Evolutionary conservation across 2,329 filamentous ascomycete genomes (phyloP).

Genomic region (Coleophoma eucalyptorum): DNA sequence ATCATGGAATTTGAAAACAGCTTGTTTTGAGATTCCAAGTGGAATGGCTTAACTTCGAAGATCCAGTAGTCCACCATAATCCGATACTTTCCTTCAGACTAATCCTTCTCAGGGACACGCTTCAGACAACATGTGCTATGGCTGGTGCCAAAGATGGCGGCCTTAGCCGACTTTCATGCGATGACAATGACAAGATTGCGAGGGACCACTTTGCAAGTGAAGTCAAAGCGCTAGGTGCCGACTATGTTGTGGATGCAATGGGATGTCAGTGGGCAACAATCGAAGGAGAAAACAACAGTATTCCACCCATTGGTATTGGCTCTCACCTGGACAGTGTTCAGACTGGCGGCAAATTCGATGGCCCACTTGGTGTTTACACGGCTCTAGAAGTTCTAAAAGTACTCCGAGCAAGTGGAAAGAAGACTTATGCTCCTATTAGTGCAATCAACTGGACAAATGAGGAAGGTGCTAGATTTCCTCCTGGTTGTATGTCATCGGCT

Average conservation of each 20-base stretch:
- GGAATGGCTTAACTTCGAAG: too few species aligned
- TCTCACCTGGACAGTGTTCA: slow-evolving; percentile 27
- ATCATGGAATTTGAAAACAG: background rate
- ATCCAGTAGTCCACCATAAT: too few species aligned
- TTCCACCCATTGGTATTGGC: slow-evolving; percentile 7
- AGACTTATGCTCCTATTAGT: slow-evolving; percentile 64
- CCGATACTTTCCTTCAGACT: too few species aligned
- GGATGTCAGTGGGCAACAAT: slow-evolving; percentile 5
- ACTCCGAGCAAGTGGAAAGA: slow-evolving; percentile 59
- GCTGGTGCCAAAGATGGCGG: slow-evolving; percentile 6
- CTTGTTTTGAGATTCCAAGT: too few species aligned
- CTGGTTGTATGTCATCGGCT: slow-evolving; percentile 67
- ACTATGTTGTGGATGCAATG: slow-evolving; percentile 4
- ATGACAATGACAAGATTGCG: slow-evolving; percentile 8
- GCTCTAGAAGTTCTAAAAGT: slow-evolving; percentile 69
- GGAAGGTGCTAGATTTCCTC: slow-evolving; percentile 74
- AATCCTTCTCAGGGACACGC: background rate
- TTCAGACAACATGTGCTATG: slow-evolving; percentile 2
- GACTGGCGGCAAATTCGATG: slow-evolving; percentile 69
- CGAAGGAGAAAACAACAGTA: slow-evolving; percentile 4
- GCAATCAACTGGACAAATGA: slow-evolving; percentile 37
- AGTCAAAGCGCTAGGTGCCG: slow-evolving; percentile 1
- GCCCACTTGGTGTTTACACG: slow-evolving; percentile 68
- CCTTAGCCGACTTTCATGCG: slow-evolving; percentile 4
- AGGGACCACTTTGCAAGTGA: slow-evolving; percentile 3